A percentile compares a stretch with the other conserved stretches of the same genome.
Evolutionary conservation across 139 green algal species (phyloP).

Genomic region (Coelastrella sp.): DNA sequence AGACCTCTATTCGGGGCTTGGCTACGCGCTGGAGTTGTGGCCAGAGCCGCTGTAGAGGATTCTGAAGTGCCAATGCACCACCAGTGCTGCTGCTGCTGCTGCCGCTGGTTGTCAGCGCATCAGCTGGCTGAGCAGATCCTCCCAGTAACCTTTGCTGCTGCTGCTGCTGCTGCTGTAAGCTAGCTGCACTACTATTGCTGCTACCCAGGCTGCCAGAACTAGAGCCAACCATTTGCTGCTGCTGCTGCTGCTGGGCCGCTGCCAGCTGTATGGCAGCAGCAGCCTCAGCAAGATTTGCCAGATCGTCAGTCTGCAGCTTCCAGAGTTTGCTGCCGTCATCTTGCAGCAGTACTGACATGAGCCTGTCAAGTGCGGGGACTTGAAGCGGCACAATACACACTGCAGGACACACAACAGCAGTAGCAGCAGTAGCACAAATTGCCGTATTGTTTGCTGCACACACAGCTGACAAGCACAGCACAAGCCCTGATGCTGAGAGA

Average conservation of each 20-base stretch:
- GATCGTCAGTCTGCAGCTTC: constrained; percentile 21
- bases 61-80: background rate
- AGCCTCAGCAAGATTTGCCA: background rate
- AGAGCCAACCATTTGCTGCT: background rate
- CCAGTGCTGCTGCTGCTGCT: constrained; percentile 36
- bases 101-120: background rate
- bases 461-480: too few relatives aligned
- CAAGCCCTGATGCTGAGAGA: too few relatives aligned
- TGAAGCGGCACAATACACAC: background rate
- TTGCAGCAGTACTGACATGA: constrained; percentile 17
- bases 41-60: constrained; percentile 13
- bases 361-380: background rate
- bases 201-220: background rate
- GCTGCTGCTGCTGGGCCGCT: constrained; percentile 34
- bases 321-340: background rate
- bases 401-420: background rate
- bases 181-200: constrained; percentile 5
- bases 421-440: background rate
- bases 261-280: constrained; percentile 17
- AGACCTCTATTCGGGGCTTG: background rate
- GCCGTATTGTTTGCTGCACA: background rate
- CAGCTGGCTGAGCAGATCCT: background rate
- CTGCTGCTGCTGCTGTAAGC: background rate
- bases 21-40: background rate
- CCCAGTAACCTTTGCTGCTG: background rate